Evolutionary conservation across 441 rosid species (phyloP).

Genomic region (Arabidopsis lyrata): DNA sequence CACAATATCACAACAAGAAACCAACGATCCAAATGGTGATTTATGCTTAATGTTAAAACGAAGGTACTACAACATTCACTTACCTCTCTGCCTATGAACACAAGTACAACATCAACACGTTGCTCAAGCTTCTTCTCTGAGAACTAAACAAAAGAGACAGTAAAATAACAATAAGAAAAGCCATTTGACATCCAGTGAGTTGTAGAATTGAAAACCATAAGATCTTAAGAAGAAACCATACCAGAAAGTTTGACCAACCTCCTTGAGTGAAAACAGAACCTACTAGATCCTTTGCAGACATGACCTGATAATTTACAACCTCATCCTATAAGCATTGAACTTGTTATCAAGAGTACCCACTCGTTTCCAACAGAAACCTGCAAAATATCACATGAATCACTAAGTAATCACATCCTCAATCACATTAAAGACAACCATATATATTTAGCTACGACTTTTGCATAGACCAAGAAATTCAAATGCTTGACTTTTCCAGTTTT

Average conservation of each 20-base stretch:
- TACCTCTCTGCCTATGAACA: constrained; percentile 94
- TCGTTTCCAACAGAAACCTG: constrained; percentile 95
- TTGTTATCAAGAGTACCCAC: constrained; percentile 51
- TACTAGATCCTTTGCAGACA: constrained; percentile 79
- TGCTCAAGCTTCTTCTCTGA: constrained; percentile 59
- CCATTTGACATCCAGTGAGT: constrained; percentile 19
- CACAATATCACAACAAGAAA: constrained; percentile 17
- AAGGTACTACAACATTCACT: constrained; percentile 6
- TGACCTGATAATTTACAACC: constrained; percentile 73
- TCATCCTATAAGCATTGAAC: constrained; percentile 30
- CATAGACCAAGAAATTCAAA: constrained; percentile 33
- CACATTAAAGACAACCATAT: constrained; percentile 38
- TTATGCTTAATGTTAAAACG: not conserved
- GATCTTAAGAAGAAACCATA: constrained; percentile 38
- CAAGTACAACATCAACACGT: constrained; percentile 71
- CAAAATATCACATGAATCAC: constrained; percentile 37
- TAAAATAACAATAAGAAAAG: constrained; percentile 16
- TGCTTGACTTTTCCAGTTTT: constrained; percentile 40
- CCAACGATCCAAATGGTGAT: not conserved
- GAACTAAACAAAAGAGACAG: constrained; percentile 56
- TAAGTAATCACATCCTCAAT: too few relatives aligned
- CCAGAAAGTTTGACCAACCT: constrained; percentile 89
- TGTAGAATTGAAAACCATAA: constrained; percentile 8
- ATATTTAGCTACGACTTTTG: constrained; percentile 33
- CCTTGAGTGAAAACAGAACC: constrained; percentile 67